Conservation (phyloP, 108 stramenopile genomes). For the Cyclotella cryptica region DNA sequence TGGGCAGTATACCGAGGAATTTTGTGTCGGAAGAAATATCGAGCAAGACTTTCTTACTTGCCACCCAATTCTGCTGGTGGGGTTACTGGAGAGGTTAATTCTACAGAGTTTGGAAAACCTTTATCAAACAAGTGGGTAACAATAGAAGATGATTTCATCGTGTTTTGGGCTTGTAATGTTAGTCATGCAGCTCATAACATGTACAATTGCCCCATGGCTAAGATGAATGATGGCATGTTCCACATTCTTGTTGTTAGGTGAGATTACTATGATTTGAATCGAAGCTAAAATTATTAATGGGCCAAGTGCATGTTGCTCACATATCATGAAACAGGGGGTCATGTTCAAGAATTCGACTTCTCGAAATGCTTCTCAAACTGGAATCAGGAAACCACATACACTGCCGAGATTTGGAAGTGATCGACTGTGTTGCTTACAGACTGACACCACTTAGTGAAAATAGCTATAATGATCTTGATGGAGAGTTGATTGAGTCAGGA, state of each 20-base stretch:
- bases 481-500: conserved; percentile 86
- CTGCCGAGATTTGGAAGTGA: conserved; percentile 62
- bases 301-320: too few species aligned
- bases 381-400: conserved; percentile 78
- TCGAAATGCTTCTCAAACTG: conserved; percentile 67
- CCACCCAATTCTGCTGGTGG: conserved; percentile 32
- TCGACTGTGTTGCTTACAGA: conserved; percentile 81
- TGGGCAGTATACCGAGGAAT: conserved; percentile 81
- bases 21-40: conserved; percentile 59
- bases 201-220: conserved; percentile 67
- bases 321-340: conserved; percentile 28
- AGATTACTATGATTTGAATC: conserved; percentile 22
- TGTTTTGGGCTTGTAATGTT: conserved; percentile 89
- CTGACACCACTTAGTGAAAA: conserved; percentile 68
- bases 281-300: neutral
- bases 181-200: conserved; percentile 75
- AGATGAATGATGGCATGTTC: conserved; percentile 82
- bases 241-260: conserved; percentile 77
- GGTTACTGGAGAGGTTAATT: neutral
- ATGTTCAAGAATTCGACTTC: conserved; percentile 61
- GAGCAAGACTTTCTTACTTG: conserved; percentile 76
- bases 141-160: conserved; percentile 72
- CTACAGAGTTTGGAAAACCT: conserved; percentile 58
- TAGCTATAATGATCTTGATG: conserved; percentile 87
- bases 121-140: conserved; percentile 66